Evolutionary conservation across 495 filamentous ascomycete genomes (phyloP), one percentile per base, ranked within the genome.

Genomic region (Lindgomyces ingoldianus): DNA sequence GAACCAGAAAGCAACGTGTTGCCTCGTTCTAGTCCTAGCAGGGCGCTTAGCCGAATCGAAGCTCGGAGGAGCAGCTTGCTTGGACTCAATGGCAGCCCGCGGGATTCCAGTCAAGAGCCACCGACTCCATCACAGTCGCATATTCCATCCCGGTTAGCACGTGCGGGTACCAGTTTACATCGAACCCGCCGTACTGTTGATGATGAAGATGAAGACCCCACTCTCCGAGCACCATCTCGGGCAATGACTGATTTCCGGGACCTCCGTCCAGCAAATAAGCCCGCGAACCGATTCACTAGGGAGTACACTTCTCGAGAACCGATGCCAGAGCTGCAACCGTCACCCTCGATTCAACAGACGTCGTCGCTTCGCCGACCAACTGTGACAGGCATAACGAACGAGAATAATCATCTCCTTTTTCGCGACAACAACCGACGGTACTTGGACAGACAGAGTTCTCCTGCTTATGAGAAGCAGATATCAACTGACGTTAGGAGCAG

Each of bases 11-110:
- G 18, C 45, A 64, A 64, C 41, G 16, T 30, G 16, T 45, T 57
- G 22, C 50, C 45, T 30, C 64, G 63, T 39, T 68, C 63, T 6
- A 70, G 59, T 50, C 70, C 65, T 21, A 83, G 70, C 46, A 84
- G 90, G 65, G 81, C 87, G 9, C 76, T 86, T 44, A 87, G 85
- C 66, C 86, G 89, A 18, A 79, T 90, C 30, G 90, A 93, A 73
- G 87, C 89, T 50, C 85, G 87, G 65, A 81, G 91, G 53, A 80
- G 79, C 49, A 91, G 84, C 47, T 72, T 89, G 49, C 77, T 87
- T 4, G 79, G 80, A 51, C 65, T 78, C 12, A 80, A 76, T 29
- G 71, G 74, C 52, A 74, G 77, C 6, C 74, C 75, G 30, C 61
- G 65, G 30, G 69, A 71, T 22, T 42, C 53, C 22, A 70, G 64